Conservation (phyloP, 495 filamentous ascomycete species). For the Trichoderma gamsii region DNA sequence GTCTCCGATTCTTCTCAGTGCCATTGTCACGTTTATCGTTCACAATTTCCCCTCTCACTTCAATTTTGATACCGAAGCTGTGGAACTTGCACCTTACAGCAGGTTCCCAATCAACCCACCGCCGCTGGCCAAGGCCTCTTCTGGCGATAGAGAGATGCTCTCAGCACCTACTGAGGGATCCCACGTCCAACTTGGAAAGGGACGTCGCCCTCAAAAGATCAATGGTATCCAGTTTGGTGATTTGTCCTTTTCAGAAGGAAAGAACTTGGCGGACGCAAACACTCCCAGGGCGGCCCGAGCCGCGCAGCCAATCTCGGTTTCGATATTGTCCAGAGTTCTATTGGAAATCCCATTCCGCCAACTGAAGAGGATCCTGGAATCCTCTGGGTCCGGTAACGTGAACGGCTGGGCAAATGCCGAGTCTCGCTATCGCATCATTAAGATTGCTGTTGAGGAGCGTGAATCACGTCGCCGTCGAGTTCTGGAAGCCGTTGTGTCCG, state of each 20-base stretch:
- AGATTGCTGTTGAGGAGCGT: constrained; percentile 52
- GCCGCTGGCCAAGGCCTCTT: constrained; percentile 14
- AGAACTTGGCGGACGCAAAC: constrained; percentile 15
- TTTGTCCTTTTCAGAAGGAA: constrained; percentile 38
- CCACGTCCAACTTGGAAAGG: constrained; percentile 19
- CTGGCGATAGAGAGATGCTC: constrained; percentile 6
- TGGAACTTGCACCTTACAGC: constrained; percentile 30
- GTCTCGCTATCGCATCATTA: constrained; percentile 40
- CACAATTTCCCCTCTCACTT: constrained; percentile 44
- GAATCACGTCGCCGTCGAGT: constrained; percentile 42
- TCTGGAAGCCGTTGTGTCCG: constrained; percentile 29
- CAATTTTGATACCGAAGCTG: constrained; percentile 38
- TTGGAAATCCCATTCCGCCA: constrained; percentile 57
- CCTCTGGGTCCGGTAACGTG: constrained; percentile 37
- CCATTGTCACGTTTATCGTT: constrained; percentile 39
- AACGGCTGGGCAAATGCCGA: constrained; percentile 40
- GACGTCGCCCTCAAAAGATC: constrained; percentile 42
- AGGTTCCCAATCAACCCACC: constrained; percentile 32
- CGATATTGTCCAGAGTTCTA: constrained; percentile 53
- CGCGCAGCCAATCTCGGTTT: constrained; percentile 17
- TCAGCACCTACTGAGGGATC: constrained; percentile 23
- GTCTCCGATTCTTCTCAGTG: constrained; percentile 30
- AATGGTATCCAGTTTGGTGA: constrained; percentile 64
- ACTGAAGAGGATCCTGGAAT: constrained; percentile 52
- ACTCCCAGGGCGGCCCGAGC: background rate